phyloP scores from a whole-genome alignment of 202 grass and related monocot genomes.

The Bolboschoenoplectus hybrid region DNA sequence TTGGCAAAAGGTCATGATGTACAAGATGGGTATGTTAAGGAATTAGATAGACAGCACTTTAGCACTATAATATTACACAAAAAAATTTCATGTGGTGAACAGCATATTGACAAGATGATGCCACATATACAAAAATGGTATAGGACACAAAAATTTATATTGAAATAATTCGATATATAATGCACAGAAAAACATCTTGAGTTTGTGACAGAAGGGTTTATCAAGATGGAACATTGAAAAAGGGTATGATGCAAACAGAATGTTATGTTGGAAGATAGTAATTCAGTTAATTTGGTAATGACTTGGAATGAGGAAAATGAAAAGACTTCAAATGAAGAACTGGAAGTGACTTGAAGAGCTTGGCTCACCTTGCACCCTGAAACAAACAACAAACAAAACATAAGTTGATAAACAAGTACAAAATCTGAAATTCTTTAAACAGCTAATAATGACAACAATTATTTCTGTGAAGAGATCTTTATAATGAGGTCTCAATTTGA shows the following conservation, averaged over 20 bases:
- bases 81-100: background rate
- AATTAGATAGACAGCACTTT: background rate
- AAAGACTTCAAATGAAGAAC: background rate
- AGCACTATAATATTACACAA: background rate
- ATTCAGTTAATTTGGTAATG: conserved; percentile 7
- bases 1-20: background rate
- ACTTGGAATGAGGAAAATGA: conserved; percentile 36
- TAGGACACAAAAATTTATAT: background rate
- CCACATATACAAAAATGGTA: background rate
- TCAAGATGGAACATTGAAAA: conserved; percentile 13
- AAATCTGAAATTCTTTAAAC: conserved; percentile 26
- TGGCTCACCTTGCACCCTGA: conserved; percentile 91
- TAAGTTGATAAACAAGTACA: conserved; percentile 20
- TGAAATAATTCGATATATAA: background rate
- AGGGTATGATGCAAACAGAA: conserved; percentile 42
- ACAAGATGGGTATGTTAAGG: background rate
- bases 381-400: conserved; percentile 44
- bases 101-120: conserved; percentile 6
- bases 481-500: background rate
- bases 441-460: conserved; percentile 23
- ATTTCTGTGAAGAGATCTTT: background rate
- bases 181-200: conserved; percentile 6
- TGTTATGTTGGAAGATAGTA: background rate
- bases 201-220: conserved; percentile 14
- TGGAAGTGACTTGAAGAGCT: conserved; percentile 23